phyloP scores from a whole-genome alignment of 73 alveolate species.

The Paramecium sexaurelia region DNA sequence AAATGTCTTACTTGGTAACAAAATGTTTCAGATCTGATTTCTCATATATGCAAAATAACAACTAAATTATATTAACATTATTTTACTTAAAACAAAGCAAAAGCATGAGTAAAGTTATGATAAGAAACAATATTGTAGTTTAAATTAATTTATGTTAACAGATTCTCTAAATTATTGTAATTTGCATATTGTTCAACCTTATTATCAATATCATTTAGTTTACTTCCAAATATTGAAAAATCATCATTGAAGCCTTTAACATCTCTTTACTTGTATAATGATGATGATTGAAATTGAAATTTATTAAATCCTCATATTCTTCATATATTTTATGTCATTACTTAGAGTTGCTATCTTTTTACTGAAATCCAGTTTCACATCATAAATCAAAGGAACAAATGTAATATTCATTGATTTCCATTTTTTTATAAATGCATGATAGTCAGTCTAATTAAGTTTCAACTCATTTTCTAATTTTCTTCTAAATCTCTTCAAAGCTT shows the following conservation, averaged over 20 bases:
- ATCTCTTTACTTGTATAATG: neutral
- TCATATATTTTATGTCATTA: neutral
- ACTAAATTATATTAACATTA: neutral
- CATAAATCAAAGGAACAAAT: neutral
- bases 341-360: neutral
- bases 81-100: constrained; percentile 46
- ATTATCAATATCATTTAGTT: neutral
- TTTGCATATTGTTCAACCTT: neutral
- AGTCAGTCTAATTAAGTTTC: neutral
- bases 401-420: neutral
- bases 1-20: neutral
- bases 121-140: constrained; percentile 50
- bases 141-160: neutral
- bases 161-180: neutral
- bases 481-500: neutral
- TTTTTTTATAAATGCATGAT: neutral
- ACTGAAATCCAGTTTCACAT: neutral
- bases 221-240: neutral
- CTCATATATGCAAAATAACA: constrained; percentile 17
- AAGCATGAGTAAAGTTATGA: constrained; percentile 68
- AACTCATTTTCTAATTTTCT: neutral
- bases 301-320: neutral
- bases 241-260: neutral
- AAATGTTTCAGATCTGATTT: constrained; percentile 36
- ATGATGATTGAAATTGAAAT: neutral